Conservation (phyloP, 257 asterid genomes). For the Anisodus acutangulus region DNA sequence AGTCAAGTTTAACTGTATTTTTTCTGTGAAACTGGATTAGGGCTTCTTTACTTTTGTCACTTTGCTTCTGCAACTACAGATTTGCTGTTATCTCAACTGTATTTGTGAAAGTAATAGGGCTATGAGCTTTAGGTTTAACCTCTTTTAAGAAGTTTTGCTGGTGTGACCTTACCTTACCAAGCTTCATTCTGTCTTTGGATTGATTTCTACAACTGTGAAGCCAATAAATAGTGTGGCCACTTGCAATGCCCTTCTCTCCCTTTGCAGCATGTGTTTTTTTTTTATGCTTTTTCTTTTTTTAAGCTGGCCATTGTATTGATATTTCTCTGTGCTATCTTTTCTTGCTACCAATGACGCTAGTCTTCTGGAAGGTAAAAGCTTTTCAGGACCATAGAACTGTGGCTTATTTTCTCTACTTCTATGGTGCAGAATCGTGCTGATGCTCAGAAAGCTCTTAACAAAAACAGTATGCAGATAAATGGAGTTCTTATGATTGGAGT, state of each 20-base stretch:
- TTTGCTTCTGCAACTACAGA: neutral
- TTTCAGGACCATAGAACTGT: conserved; percentile 8
- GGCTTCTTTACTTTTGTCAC: neutral
- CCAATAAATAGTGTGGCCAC: neutral
- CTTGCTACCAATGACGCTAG: neutral
- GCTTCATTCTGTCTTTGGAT: neutral
- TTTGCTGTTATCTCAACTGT: neutral
- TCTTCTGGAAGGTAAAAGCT: conserved; percentile 8
- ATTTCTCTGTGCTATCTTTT: neutral
- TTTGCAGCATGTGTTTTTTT: neutral
- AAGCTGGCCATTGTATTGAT: neutral
- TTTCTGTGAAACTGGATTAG: neutral
- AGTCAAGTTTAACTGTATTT: neutral
- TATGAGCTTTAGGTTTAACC: neutral
- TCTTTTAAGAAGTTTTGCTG: neutral
- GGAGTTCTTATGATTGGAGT: conserved; percentile 94
- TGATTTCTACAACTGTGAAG: conserved; percentile 16
- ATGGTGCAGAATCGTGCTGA: conserved; percentile 74
- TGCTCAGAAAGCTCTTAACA: conserved; percentile 88
- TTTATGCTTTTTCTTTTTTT: neutral
- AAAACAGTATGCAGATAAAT: conserved; percentile 77
- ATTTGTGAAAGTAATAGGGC: neutral
- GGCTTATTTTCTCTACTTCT: neutral
- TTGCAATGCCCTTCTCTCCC: neutral
- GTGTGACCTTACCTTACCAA: neutral